Evolutionary conservation across 306 rosid species (phyloP).

Genomic region (Senna siamea): DNA sequence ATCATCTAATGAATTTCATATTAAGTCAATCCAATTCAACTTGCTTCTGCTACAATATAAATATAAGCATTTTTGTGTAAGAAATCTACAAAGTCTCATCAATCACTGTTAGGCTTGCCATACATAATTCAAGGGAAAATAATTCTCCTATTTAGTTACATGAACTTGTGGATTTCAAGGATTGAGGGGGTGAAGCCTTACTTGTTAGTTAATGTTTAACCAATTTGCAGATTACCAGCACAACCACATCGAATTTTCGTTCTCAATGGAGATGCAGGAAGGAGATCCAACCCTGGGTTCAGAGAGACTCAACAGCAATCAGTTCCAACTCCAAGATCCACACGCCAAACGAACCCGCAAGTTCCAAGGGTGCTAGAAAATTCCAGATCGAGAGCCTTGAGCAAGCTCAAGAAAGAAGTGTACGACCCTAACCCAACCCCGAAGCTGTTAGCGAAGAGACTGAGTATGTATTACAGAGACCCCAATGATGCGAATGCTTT

Average conservation of each 20-base stretch:
- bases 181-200: not conserved
- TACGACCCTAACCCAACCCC: conserved; percentile 61
- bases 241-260: conserved; percentile 28
- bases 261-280: conserved; percentile 31
- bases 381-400: conserved; percentile 53
- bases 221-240: conserved; percentile 49
- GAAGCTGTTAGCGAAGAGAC: conserved; percentile 38
- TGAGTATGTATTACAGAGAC: conserved; percentile 62
- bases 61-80: not conserved
- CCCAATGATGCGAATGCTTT: not conserved
- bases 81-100: too few relatives aligned
- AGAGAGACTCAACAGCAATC: conserved; percentile 25
- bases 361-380: too few relatives aligned
- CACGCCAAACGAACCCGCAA: too few relatives aligned
- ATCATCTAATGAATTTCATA: not conserved
- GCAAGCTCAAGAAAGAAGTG: conserved; percentile 58
- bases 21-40: not conserved
- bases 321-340: conserved; percentile 27
- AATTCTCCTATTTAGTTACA: conserved; percentile 26
- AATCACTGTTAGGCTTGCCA: too few relatives aligned
- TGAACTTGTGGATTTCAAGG: conserved; percentile 4
- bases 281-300: too few relatives aligned
- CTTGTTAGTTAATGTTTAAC: conserved; percentile 19
- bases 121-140: too few relatives aligned
- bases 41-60: conserved; percentile 6